Evolutionary conservation across 106 monocot species (phyloP).

Genomic region (Gastrodia elata): DNA sequence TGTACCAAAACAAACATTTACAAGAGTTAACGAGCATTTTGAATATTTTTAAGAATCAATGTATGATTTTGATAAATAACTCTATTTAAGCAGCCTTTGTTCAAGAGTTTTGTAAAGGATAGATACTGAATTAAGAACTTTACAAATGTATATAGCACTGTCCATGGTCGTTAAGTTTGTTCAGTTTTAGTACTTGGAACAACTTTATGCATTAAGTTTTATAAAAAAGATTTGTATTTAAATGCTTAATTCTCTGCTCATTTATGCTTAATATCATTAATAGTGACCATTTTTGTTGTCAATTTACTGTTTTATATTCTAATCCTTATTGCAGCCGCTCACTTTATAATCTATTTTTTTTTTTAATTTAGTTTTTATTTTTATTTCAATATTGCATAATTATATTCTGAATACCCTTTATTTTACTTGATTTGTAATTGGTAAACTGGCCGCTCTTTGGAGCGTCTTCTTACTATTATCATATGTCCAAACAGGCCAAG

Average conservation of each 20-base stretch:
- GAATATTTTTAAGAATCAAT: no score
- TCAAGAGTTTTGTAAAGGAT: not conserved
- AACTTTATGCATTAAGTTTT: not conserved
- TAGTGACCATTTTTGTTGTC: not conserved
- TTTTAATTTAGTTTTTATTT: not conserved
- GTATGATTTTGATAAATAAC: no score
- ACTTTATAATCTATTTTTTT: not conserved
- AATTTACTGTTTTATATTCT: not conserved
- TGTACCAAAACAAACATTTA: no score
- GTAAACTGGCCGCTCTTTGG: not conserved
- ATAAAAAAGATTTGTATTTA: not conserved
- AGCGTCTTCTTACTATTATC: not conserved
- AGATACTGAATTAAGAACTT: not conserved
- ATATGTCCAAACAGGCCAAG: slow-evolving; percentile 36
- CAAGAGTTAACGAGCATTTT: no score
- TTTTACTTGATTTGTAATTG: not conserved
- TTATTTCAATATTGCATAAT: not conserved
- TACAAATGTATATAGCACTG: not conserved
- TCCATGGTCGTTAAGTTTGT: not conserved
- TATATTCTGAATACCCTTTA: not conserved
- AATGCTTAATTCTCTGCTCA: not conserved
- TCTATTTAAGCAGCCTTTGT: not conserved
- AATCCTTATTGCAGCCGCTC: not conserved
- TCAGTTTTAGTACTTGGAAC: not conserved
- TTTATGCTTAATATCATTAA: not conserved